Evolutionary conservation across 73 alveolate species (phyloP).

Genomic region (Diophrys appendiculata): DNA sequence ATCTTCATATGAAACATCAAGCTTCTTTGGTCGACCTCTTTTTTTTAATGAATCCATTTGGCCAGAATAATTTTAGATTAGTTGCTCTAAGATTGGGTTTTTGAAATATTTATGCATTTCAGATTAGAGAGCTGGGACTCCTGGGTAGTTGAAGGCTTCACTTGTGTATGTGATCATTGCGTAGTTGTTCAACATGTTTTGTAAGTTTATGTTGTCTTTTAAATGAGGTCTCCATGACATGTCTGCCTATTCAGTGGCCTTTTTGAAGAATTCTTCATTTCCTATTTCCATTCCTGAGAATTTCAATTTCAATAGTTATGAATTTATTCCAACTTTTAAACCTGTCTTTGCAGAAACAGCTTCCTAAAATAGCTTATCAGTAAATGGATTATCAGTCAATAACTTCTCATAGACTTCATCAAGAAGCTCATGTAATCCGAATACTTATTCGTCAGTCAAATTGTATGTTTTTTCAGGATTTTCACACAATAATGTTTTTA

Average conservation of each 20-base stretch:
- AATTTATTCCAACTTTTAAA: conserved; percentile 9
- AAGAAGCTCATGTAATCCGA: conserved; percentile 47
- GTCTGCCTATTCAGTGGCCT: background rate
- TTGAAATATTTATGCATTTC: conserved; percentile 2
- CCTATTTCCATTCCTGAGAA: conserved; percentile 6
- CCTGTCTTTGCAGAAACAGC: conserved; percentile 13
- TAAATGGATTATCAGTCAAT: conserved; percentile 50
- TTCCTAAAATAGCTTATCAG: conserved; percentile 40
- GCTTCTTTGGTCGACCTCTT: conserved; percentile 64
- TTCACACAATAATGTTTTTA: conserved; percentile 35
- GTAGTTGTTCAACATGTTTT: conserved; percentile 12
- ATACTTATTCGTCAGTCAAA: conserved; percentile 40
- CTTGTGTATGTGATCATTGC: background rate
- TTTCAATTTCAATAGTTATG: background rate
- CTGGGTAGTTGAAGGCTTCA: background rate
- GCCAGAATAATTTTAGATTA: conserved; percentile 12
- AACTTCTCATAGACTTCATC: conserved; percentile 54
- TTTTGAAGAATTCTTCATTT: conserved; percentile 13
- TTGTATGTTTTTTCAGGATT: conserved; percentile 55
- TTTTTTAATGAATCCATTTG: conserved; percentile 13
- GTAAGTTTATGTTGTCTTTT: conserved; percentile 3
- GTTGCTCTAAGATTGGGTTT: conserved; percentile 21
- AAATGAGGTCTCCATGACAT: conserved; percentile 19
- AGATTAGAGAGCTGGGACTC: background rate
- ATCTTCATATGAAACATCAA: conserved; percentile 50